phyloP scores from a whole-genome alignment of 768 basidiomycete species.

The Phylloporus sp. region DNA sequence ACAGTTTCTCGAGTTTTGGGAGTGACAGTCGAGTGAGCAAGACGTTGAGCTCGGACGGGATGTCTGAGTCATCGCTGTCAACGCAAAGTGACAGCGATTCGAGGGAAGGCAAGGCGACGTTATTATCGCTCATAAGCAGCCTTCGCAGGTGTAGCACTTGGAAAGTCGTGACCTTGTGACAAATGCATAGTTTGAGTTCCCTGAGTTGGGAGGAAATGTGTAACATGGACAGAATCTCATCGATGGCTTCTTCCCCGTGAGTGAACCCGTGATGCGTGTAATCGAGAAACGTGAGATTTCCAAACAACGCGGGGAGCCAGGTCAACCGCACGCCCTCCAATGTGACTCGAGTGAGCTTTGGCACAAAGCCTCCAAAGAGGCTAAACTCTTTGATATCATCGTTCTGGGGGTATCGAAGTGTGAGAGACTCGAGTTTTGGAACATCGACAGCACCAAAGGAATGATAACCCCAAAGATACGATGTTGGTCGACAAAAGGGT shows the following conservation, averaged over 20 bases:
- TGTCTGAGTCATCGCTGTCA: conserved; percentile 54
- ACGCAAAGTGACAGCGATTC: conserved; percentile 46
- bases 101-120: conserved; percentile 44
- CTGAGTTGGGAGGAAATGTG: conserved; percentile 48
- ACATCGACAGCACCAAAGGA: conserved; percentile 34
- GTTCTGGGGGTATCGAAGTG: conserved; percentile 57
- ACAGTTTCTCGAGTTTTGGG: conserved; percentile 46
- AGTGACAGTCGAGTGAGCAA: conserved; percentile 48
- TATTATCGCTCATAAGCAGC: conserved; percentile 26
- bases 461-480: conserved; percentile 23
- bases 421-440: conserved; percentile 48
- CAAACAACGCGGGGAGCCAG: conserved; percentile 61
- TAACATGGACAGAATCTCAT: conserved; percentile 58
- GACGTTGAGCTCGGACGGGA: conserved; percentile 56
- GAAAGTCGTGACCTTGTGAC: conserved; percentile 30
- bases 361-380: conserved; percentile 60
- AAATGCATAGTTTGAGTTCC: conserved; percentile 56
- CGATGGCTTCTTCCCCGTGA: conserved; percentile 48
- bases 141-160: conserved; percentile 15
- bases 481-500: conserved; percentile 40
- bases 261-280: conserved; percentile 74
- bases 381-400: conserved; percentile 66
- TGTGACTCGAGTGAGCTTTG: conserved; percentile 50
- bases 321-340: conserved; percentile 62
- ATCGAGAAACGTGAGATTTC: conserved; percentile 59